phyloP scores from a whole-genome alignment of 768 basidiomycete genomes.

The Tulasnella sp. region DNA sequence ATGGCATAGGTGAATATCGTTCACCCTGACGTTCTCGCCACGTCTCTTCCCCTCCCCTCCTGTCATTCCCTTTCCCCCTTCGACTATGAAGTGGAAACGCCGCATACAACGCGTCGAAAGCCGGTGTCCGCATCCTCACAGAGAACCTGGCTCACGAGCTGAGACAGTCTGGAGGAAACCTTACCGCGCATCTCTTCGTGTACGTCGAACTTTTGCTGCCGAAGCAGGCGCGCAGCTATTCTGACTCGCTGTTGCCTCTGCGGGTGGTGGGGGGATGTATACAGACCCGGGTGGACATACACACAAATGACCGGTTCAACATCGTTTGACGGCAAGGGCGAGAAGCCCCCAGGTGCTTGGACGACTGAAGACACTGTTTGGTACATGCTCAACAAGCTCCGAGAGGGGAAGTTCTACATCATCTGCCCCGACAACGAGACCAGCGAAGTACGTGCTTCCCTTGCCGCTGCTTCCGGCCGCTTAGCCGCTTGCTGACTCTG shows the following conservation, averaged over 20 bases:
- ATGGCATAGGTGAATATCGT: neutral
- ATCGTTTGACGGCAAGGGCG: neutral
- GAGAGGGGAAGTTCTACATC: constrained; percentile 86
- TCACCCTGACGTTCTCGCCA: constrained; percentile 10
- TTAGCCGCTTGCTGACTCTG: neutral
- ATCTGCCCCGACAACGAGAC: constrained; percentile 93
- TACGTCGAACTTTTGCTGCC: constrained; percentile 43
- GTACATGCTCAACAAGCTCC: constrained; percentile 57
- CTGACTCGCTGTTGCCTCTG: neutral
- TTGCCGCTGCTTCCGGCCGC: neutral
- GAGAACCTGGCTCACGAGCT: constrained; percentile 67
- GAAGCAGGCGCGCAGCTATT: neutral
- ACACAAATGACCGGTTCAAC: constrained; percentile 62
- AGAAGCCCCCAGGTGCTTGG: constrained; percentile 87
- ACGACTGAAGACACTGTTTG: constrained; percentile 81
- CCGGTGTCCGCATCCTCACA: constrained; percentile 67
- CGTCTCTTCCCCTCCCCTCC: constrained; percentile 20
- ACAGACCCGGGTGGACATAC: constrained; percentile 82
- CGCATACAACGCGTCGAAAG: constrained; percentile 71
- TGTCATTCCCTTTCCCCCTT: neutral
- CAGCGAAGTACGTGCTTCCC: constrained; percentile 9
- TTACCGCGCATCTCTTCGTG: constrained; percentile 92
- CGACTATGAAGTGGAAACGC: constrained; percentile 63
- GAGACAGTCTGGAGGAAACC: constrained; percentile 57
- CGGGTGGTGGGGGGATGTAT: neutral